These are phyloP conservation scores for Mycena belliarum DNA, from an alignment of 768 basidiomycete species.

Conservation along the genomic window DNA sequence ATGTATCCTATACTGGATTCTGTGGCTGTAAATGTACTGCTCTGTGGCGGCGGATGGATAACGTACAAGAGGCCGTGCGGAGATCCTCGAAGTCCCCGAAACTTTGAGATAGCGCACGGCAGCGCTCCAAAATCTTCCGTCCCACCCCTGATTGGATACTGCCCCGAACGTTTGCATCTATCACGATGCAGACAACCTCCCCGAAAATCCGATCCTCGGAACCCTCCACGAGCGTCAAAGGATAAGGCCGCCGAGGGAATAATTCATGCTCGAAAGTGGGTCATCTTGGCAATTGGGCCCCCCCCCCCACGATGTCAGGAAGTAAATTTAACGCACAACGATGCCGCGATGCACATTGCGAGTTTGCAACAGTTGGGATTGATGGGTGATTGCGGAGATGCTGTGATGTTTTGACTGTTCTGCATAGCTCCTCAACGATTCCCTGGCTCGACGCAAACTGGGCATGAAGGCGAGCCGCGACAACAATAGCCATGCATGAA, in stretches of 20 bases:
- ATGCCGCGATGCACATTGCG: background rate
- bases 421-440: no score
- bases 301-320: background rate
- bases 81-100: constrained; percentile 11
- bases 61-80: constrained; percentile 19
- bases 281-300: no score
- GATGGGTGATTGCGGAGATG: constrained; percentile 1
- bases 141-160: constrained; percentile 20
- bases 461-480: background rate
- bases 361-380: constrained; percentile 8
- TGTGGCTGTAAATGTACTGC: constrained; percentile 17
- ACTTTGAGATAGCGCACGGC: constrained; percentile 7
- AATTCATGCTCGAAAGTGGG: background rate
- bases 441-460: no score
- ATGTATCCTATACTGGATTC: constrained; percentile 18
- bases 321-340: constrained; percentile 10
- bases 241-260: background rate
- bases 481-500: background rate
- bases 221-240: constrained; percentile 7
- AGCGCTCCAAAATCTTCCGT: constrained; percentile 3
- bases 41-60: constrained; percentile 20
- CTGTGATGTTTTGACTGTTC: background rate
- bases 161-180: constrained; percentile 15
- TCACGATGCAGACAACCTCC: constrained; percentile 8
- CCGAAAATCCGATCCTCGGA: background rate